Evolutionary conservation across 148 eudicot genomes (phyloP), one percentile per base, ranked within the genome.

Genomic region (Nyssa sinensis): DNA sequence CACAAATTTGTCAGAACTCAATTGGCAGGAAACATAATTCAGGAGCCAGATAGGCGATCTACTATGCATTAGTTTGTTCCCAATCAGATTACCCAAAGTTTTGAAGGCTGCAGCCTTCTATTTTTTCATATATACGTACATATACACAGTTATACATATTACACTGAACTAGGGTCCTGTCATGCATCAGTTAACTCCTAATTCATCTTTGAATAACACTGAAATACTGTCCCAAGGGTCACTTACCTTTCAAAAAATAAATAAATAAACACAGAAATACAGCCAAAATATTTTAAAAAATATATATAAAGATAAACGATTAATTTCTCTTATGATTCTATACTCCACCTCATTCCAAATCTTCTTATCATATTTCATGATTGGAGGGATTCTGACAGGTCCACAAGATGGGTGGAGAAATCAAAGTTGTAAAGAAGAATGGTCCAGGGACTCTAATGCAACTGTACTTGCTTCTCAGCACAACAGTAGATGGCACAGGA

Each of bases 391-490:
- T 67, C 72, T 82, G 59, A 68, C 89, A 95, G 98, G 96, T 95
- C 21, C 85, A 88, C 69, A 84, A 95, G 83, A 95, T 95, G 98
- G 93, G 97, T 74, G 98, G 98, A 80, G 94, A 95, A 49, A 95
- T 95, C 71, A 90, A 87, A 82, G 96, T 95, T 59, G 83, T 90
- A 30, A 85, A 86, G 88, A 95, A 92, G 80, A 85, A 86, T 72
- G 94, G 96, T 64, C 88, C 88, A 16, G 98, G 98, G 67, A 92
- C 98, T 33, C 74, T 92, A 49, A 92, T 95, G 92, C 85, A 69
- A 71, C 67, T 95, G 35, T 81, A 78, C 73, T 82, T 95, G 82
- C 80, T 84, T 74, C 96, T 95, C 73, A 81, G 74, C 64, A 76
- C 94, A 59, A 82, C 94, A 65, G 77, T 79, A 4, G 89, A 87